Base-by-base conservation (phyloP, 208 protist genomes). In the Sergeia podlipaevii region DNA sequence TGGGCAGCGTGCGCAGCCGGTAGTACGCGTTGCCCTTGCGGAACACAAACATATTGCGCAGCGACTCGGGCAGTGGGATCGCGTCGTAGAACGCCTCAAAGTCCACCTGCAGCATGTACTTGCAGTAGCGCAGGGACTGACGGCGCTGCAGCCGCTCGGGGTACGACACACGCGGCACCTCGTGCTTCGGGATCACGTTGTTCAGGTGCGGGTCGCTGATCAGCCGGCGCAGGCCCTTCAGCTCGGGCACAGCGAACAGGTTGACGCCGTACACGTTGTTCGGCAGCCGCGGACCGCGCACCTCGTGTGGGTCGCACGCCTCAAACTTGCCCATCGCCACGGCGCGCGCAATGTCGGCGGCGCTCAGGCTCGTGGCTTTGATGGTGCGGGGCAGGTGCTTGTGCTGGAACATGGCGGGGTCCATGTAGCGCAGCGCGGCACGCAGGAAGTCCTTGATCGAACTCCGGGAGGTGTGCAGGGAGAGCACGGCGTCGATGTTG, bases 1-100 rank as follows among this genome's bases (percentile, higher is more conserved):
- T 74, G 13, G 66, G 60, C 15, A 74, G 39, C 1, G 58, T 60
- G 8, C 49, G 17, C 1, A 64, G 39, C 2, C 64, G 54, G 44
- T 64, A 64, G 37, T 37, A 47, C 33, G 37, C 4, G 27, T 44
- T 2, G 2, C 53, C 42, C 4, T 7, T 54, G 17, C n/a, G 46
- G 52, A 65, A 68, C n/a, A 66, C 51, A 41, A 64, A 74, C 3
- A 18, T n/a, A 51, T 68, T 59, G 27, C 60, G 59, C 11, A 53
- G 27, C 2, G 24, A 21, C 29, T 68, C 45, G 2, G 52, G 52
- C 10, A 72, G 29, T 2, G 55, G 70, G 11, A 67, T 72, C 7
- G 50, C 37, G 57, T 77, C 57, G 59, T 72, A 77, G 37, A 63
- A 71, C 1, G 64, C 63, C 49, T 75, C 68, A 30, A 75, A 75